phyloP scores from a whole-genome alignment of 2,329 filamentous ascomycete genomes.

The Trichoderma atroviride region DNA sequence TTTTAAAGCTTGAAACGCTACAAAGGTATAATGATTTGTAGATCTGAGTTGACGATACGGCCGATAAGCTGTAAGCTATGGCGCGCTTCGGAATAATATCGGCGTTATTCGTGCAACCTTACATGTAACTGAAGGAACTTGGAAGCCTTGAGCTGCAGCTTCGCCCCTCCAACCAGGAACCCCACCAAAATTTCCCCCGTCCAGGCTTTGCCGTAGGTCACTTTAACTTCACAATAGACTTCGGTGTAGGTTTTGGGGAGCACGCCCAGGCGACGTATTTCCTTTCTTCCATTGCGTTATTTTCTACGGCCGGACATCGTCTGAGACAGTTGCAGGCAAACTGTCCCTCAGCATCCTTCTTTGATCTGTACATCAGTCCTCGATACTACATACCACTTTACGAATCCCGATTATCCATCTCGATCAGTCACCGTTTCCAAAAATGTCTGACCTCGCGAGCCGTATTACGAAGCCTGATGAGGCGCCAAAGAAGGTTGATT shows the following conservation, averaged over 20 bases:
- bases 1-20: neutral
- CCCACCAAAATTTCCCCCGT: constrained; percentile 38
- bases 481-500: constrained; percentile 7
- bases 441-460: constrained; percentile 55
- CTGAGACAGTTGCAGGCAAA: constrained; percentile 23
- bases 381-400: neutral
- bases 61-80: constrained; percentile 6
- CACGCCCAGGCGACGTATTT: constrained; percentile 15
- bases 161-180: constrained; percentile 40
- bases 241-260: constrained; percentile 11
- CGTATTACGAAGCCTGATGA: constrained; percentile 53
- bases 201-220: neutral
- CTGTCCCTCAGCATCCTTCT: neutral
- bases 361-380: neutral
- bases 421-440: constrained; percentile 19
- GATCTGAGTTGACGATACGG: neutral
- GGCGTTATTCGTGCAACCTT: constrained; percentile 27
- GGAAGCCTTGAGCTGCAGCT: constrained; percentile 26
- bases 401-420: constrained; percentile 4
- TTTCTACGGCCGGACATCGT: neutral
- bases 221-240: constrained; percentile 5
- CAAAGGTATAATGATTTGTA: neutral
- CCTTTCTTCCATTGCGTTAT: neutral
- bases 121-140: neutral
- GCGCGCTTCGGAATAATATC: constrained; percentile 38